phyloP scores from a whole-genome alignment of 2,329 filamentous ascomycete genomes.

The Sordariomycetes sp. region DNA sequence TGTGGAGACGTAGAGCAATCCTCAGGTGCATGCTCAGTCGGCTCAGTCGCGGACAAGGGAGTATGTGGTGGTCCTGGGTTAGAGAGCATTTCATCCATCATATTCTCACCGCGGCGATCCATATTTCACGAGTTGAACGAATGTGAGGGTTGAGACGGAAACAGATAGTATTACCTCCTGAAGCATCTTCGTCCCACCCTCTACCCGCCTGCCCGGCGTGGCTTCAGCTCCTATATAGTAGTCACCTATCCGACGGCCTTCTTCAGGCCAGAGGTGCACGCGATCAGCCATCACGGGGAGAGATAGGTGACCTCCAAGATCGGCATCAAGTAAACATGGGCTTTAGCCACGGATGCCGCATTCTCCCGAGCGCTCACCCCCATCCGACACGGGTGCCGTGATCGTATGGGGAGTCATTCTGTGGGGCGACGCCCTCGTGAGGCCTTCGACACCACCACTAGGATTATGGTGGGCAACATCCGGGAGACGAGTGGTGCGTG shows the following conservation, averaged over 20 bases:
- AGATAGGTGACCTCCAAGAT: neutral
- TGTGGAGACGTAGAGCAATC: neutral
- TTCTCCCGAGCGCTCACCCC: neutral
- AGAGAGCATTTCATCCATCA: neutral
- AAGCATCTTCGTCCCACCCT: neutral
- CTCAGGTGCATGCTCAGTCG: neutral
- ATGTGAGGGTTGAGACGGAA: neutral
- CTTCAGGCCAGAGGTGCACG: neutral
- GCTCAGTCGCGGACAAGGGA: neutral
- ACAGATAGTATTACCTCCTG: neutral
- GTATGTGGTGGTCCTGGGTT: neutral
- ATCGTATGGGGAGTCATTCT: neutral
- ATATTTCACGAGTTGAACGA: neutral
- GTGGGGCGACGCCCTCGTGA: neutral
- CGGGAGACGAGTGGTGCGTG: neutral
- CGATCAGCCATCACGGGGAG: neutral
- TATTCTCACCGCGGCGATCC: neutral
- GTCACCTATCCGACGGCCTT: neutral
- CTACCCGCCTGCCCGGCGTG: neutral
- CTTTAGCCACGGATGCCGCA: neutral
- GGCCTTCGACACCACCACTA: neutral
- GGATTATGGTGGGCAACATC: neutral
- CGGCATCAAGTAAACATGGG: neutral
- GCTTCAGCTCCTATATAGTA: neutral
- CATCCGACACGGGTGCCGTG: neutral